A percentile compares a stretch with the other conserved stretches of the same genome.
Conservation (phyloP, 805 yeast species). For the Monosporozyma aquatica region DNA sequence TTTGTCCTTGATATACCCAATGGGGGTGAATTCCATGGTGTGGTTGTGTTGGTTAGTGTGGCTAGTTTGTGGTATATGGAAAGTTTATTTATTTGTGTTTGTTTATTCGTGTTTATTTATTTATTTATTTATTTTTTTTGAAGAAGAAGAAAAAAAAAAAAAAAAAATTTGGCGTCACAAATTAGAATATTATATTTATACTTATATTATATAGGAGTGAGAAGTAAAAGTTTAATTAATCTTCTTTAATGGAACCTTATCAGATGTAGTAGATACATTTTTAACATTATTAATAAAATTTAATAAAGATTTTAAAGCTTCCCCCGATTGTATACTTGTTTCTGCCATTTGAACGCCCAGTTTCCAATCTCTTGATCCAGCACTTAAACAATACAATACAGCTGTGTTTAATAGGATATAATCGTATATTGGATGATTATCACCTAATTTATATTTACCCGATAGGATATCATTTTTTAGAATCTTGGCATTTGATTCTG, state of each 20-base stretch:
- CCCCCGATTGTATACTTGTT: slow-evolving; percentile 55
- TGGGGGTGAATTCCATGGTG: slow-evolving; percentile 36
- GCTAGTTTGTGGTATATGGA: too few relatives aligned
- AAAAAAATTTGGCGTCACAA: too few relatives aligned
- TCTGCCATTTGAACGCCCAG: slow-evolving; percentile 72
- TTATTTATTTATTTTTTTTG: too few relatives aligned
- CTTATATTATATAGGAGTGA: neutral
- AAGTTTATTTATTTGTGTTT: too few relatives aligned
- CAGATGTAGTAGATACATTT: neutral
- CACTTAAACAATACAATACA: slow-evolving; percentile 75
- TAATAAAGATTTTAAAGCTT: slow-evolving; percentile 52
- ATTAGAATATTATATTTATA: too few relatives aligned
- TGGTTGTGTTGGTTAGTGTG: neutral
- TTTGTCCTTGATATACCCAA: slow-evolving; percentile 29
- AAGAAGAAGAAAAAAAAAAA: too few relatives aligned
- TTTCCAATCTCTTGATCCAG: slow-evolving; percentile 58
- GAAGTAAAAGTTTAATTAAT: neutral
- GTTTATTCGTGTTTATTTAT: too few relatives aligned
- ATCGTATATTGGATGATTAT: slow-evolving; percentile 62
- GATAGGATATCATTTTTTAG: slow-evolving; percentile 33
- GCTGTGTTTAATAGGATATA: slow-evolving; percentile 87
- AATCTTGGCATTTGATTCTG: slow-evolving; percentile 68
- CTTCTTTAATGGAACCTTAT: neutral
- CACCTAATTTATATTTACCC: slow-evolving; percentile 38
- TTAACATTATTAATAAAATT: slow-evolving; percentile 32